Evolutionary conservation across 192 early-diverging fungal species (phyloP).

Genomic region (Podila epigama): DNA sequence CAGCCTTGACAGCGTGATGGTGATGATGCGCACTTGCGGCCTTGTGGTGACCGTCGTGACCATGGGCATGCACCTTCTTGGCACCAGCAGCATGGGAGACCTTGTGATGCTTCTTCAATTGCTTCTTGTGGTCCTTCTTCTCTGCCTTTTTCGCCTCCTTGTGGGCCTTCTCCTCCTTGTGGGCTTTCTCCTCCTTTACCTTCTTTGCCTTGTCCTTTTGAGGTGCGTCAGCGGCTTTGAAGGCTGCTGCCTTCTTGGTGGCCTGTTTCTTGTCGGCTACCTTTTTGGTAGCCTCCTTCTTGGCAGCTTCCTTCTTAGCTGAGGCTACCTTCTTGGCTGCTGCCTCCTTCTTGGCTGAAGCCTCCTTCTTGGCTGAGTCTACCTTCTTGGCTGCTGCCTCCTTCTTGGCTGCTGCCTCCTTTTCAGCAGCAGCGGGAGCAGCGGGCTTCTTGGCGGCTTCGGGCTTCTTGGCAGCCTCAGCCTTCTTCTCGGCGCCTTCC

Average conservation of each 20-base stretch:
- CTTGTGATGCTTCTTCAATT: background rate
- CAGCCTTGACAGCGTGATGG: no score
- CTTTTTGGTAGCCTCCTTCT: conserved; percentile 5
- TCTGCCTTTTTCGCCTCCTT: background rate
- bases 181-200: background rate
- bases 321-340: conserved; percentile 31
- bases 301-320: conserved; percentile 8
- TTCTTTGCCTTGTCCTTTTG: background rate
- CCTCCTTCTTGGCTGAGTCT: conserved; percentile 24
- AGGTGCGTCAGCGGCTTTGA: background rate
- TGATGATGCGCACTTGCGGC: no score
- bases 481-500: conserved; percentile 4
- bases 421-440: background rate
- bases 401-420: conserved; percentile 4
- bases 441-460: conserved; percentile 6
- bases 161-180: background rate
- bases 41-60: no score
- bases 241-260: background rate
- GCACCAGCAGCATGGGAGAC: no score
- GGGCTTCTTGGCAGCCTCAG: conserved; percentile 2
- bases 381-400: conserved; percentile 8
- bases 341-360: conserved; percentile 28
- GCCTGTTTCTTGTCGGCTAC: background rate
- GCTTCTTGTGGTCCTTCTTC: background rate
- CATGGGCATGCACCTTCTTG: no score